Evolutionary conservation across 306 rosid genomes (phyloP).

Genomic region (Astragalus membranaceus): DNA sequence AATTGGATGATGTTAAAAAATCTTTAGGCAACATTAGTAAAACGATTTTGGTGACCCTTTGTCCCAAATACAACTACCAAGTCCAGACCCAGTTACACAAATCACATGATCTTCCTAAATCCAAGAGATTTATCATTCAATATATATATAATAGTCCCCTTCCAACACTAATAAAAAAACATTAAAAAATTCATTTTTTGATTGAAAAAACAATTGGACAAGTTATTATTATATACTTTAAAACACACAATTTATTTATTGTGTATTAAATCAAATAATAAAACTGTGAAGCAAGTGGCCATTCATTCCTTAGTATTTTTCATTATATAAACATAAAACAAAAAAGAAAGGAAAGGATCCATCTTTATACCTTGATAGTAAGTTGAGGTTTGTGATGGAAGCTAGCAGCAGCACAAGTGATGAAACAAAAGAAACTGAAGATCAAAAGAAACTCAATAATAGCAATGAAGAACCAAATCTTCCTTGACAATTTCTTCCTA

Average conservation of each 20-base stretch:
- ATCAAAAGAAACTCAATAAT: slow-evolving; percentile 43
- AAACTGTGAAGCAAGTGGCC: background rate
- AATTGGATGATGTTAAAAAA: too few relatives aligned
- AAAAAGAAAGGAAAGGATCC: background rate
- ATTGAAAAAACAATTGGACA: background rate
- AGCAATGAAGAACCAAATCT: slow-evolving; percentile 44
- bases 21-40: too few relatives aligned
- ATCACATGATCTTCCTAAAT: slow-evolving; percentile 9
- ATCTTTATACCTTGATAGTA: slow-evolving; percentile 50
- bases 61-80: too few relatives aligned
- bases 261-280: too few relatives aligned
- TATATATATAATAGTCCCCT: too few relatives aligned
- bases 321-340: too few relatives aligned
- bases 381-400: slow-evolving; percentile 48
- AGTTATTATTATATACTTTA: background rate
- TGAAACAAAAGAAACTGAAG: slow-evolving; percentile 58
- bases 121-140: background rate
- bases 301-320: slow-evolving; percentile 9
- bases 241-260: background rate
- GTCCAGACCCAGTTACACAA: too few relatives aligned
- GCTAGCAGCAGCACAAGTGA: slow-evolving; percentile 61
- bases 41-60: too few relatives aligned
- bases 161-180: too few relatives aligned
- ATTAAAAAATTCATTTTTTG: too few relatives aligned
- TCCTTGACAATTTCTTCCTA: slow-evolving; percentile 32